phyloP scores from a whole-genome alignment of 768 basidiomycete species.

The Sarcomyxa edulis region DNA sequence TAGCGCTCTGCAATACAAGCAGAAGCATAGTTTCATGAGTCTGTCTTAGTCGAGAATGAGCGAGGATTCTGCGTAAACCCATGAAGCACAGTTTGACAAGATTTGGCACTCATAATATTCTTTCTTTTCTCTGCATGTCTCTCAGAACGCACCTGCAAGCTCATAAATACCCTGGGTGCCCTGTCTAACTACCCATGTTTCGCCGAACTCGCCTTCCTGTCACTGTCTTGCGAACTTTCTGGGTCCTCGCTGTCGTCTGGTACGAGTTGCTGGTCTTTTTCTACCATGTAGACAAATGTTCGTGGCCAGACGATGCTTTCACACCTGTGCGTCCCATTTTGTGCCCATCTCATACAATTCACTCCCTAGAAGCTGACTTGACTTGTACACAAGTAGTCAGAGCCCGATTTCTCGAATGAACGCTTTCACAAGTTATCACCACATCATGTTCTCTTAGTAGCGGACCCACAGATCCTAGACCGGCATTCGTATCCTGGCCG shows the following conservation, averaged over 20 bases:
- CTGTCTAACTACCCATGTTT: too few species aligned
- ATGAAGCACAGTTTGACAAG: too few species aligned
- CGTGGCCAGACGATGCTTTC: slow-evolving; percentile 52
- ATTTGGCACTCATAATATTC: too few species aligned
- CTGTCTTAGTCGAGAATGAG: too few species aligned
- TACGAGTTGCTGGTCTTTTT: slow-evolving; percentile 61
- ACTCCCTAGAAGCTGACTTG: slow-evolving; percentile 1
- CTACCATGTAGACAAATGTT: slow-evolving; percentile 39
- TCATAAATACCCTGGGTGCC: too few species aligned
- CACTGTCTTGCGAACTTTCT: slow-evolving; percentile 45
- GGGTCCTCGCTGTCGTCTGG: slow-evolving; percentile 66
- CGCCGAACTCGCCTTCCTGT: slow-evolving; percentile 20
- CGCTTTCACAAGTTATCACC: slow-evolving; percentile 13
- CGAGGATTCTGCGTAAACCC: too few species aligned
- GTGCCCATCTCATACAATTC: slow-evolving; percentile 2
- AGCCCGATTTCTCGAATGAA: slow-evolving; percentile 4
- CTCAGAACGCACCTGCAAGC: too few species aligned
- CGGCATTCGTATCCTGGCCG: slow-evolving; percentile 67
- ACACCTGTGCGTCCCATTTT: slow-evolving; percentile 19
- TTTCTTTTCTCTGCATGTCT: too few species aligned
- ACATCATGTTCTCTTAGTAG: slow-evolving; percentile 69
- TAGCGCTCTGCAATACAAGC: neutral
- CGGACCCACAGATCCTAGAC: slow-evolving; percentile 87
- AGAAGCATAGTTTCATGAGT: neutral
- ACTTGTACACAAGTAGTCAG: slow-evolving; percentile 5